Percentiles rank a stretch among this genome's conserved stretches.
Evolutionary conservation across 2,329 filamentous ascomycete genomes (phyloP).

Genomic region (Dichotomopilus funicola): DNA sequence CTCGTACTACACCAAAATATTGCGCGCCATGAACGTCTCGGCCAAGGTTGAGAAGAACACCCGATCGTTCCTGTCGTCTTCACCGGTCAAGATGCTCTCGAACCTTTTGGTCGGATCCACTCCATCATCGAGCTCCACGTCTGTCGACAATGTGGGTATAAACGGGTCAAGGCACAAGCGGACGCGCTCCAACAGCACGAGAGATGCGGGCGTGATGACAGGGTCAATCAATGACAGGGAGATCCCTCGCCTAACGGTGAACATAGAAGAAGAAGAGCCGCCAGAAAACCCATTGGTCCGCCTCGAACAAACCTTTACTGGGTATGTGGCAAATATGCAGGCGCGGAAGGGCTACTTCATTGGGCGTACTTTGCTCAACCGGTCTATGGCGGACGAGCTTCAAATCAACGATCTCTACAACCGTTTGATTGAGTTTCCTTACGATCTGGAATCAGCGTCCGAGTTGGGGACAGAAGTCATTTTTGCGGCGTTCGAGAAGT

Average conservation of each 20-base stretch:
- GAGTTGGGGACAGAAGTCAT: conserved; percentile 77
- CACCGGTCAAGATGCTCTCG: conserved; percentile 84
- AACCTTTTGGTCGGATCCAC: conserved; percentile 64
- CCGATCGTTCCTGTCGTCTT: conserved; percentile 67
- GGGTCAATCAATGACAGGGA: conserved; percentile 47
- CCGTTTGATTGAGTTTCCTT: conserved; percentile 73
- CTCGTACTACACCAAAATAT: conserved; percentile 69
- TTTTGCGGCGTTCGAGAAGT: conserved; percentile 91
- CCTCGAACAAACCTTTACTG: conserved; percentile 77
- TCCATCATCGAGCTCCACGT: conserved; percentile 32
- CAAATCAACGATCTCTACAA: conserved; percentile 88
- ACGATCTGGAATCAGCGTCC: conserved; percentile 65
- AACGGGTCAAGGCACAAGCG: conserved; percentile 35
- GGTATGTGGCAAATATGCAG: conserved; percentile 75
- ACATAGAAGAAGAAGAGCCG: conserved; percentile 39
- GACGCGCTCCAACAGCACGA: conserved; percentile 41
- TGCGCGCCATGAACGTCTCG: conserved; percentile 61
- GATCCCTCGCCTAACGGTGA: conserved; percentile 33
- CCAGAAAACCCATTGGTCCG: conserved; percentile 62
- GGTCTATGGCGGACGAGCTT: conserved; percentile 66
- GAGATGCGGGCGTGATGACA: conserved; percentile 43
- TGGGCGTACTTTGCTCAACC: conserved; percentile 65
- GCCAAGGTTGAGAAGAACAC: conserved; percentile 49
- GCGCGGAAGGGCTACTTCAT: conserved; percentile 82
- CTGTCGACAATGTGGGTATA: conserved; percentile 26